Conservation (phyloP, 805 yeast genomes). For the Hanseniaspora mollemarum region DNA sequence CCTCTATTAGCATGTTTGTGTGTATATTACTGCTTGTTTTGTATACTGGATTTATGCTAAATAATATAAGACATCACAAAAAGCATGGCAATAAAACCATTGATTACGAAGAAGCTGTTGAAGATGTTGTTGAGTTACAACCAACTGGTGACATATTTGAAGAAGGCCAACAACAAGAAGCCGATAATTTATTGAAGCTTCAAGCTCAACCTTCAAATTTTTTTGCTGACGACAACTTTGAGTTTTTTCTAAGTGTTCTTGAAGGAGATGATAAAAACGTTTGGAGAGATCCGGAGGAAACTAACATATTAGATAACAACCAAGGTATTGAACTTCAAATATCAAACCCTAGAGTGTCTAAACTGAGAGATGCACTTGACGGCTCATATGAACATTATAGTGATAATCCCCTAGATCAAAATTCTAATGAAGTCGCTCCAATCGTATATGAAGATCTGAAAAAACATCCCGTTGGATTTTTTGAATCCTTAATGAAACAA, state of each 20-base stretch:
- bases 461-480: conserved; percentile 1
- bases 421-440: neutral
- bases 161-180: conserved; percentile 9
- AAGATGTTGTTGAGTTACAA: conserved; percentile 6
- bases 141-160: neutral
- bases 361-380: neutral
- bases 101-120: neutral
- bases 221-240: conserved; percentile 2
- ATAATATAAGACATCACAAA: conserved; percentile 10
- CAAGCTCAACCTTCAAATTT: conserved; percentile 4
- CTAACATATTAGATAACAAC: neutral
- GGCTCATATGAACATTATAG: neutral
- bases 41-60: conserved; percentile 22
- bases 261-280: conserved; percentile 1
- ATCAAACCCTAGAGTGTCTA: neutral
- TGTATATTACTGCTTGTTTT: conserved; percentile 25
- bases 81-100: conserved; percentile 1
- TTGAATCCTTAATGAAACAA: no score
- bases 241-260: conserved; percentile 11
- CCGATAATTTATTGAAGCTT: conserved; percentile 4
- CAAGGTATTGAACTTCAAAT: neutral
- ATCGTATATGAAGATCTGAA: neutral
- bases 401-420: conserved; percentile 9
- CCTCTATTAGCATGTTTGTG: conserved; percentile 23
- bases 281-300: neutral